Percentiles rank a stretch among this genome's conserved stretches.
Conservation (phyloP, 495 filamentous ascomycete species). For the Aspergillus funiculosus region DNA sequence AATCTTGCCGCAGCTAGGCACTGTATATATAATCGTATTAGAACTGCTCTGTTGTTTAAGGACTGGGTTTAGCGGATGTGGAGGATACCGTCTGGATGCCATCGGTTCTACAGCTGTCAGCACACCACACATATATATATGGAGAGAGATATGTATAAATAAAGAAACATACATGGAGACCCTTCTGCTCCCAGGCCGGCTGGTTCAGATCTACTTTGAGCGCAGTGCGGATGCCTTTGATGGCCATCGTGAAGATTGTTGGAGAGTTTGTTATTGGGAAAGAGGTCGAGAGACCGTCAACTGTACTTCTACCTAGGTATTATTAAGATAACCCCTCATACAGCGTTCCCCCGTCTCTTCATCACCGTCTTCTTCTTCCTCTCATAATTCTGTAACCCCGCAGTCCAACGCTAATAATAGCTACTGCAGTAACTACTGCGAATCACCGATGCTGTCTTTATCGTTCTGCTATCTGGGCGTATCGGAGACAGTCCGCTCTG, state of each 20-base stretch:
- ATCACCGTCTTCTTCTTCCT: background rate
- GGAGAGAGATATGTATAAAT: background rate
- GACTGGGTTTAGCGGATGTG: background rate
- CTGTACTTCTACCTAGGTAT: too few relatives aligned
- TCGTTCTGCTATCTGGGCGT: background rate
- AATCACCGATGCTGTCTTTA: background rate
- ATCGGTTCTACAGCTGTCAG: constrained; percentile 63
- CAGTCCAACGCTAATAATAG: too few relatives aligned
- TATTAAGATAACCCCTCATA: background rate
- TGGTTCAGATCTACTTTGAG: constrained; percentile 72
- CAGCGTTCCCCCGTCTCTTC: background rate
- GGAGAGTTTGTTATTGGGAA: background rate
- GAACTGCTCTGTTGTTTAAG: background rate
- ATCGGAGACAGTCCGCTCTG: constrained; percentile 2
- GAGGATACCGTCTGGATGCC: constrained; percentile 83
- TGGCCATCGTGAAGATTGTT: constrained; percentile 40
- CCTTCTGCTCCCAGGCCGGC: constrained; percentile 66
- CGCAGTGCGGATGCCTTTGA: constrained; percentile 61
- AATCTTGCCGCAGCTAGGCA: constrained; percentile 71
- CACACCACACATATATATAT: too few relatives aligned
- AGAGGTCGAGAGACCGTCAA: too few relatives aligned
- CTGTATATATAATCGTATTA: constrained; percentile 46
- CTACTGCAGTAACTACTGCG: too few relatives aligned
- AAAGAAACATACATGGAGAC: constrained; percentile 61
- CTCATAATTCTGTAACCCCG: background rate